Conservation (phyloP, 176 grass and related monocot genomes). For the Oryza glumipatula region DNA sequence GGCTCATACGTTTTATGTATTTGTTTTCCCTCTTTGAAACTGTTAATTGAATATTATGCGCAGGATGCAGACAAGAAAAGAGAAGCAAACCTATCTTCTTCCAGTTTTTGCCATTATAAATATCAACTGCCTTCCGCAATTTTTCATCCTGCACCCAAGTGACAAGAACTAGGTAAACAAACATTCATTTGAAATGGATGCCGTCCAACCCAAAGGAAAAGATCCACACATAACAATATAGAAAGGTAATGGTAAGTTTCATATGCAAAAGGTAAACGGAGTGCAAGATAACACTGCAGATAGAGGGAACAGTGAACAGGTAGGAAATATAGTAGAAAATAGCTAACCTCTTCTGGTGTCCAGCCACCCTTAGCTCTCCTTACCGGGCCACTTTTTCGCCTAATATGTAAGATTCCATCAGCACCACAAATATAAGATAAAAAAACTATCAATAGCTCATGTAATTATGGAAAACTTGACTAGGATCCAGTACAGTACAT, state of each 20-base stretch:
- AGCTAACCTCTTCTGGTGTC: slow-evolving; percentile 71
- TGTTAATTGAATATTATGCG: slow-evolving; percentile 8
- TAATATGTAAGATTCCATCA: slow-evolving; percentile 41
- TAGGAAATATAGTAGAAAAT: slow-evolving; percentile 8
- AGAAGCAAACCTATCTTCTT: slow-evolving; percentile 88
- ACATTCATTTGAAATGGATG: not conserved
- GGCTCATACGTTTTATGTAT: not conserved
- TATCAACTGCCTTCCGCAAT: slow-evolving; percentile 69
- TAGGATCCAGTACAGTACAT: slow-evolving; percentile 2
- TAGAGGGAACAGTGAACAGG: not conserved
- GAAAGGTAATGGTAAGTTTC: not conserved
- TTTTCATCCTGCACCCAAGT: slow-evolving; percentile 71
- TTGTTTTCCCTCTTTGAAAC: slow-evolving; percentile 3
- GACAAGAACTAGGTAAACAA: slow-evolving; percentile 20
- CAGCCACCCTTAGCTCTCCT: slow-evolving; percentile 94
- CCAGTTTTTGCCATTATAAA: slow-evolving; percentile 83
- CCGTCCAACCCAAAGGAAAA: not conserved
- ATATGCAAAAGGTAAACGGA: not conserved
- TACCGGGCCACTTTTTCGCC: slow-evolving; percentile 80
- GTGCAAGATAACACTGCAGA: not conserved
- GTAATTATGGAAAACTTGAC: slow-evolving; percentile 14
- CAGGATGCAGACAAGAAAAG: slow-evolving; percentile 26
- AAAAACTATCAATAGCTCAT: not conserved
- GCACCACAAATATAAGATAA: slow-evolving; percentile 10
- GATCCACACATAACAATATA: not conserved